A percentile compares a stretch with the other conserved stretches of the same genome.
Conservation (phyloP, 1,139 yeast genomes). For the Lipomyces yarrowii region DNA sequence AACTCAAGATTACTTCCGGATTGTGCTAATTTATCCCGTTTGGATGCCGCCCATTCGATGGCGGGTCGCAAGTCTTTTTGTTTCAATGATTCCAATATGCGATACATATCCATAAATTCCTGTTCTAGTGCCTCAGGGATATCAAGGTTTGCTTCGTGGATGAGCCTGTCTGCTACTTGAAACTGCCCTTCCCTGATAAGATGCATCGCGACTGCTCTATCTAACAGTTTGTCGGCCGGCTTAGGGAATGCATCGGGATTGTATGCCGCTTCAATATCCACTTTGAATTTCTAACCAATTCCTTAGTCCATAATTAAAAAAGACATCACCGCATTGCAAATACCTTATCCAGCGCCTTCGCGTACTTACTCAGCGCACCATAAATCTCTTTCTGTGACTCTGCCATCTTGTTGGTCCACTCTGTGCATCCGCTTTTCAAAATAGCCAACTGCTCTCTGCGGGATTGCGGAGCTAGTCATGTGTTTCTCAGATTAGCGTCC, state of each 20-base stretch:
- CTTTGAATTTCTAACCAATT: conserved; percentile 39
- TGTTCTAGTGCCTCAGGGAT: conserved; percentile 41
- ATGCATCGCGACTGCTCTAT: conserved; percentile 50
- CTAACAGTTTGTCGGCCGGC: conserved; percentile 36
- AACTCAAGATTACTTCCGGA: conserved; percentile 56
- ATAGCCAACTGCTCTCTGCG: conserved; percentile 29
- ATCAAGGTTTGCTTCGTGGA: conserved; percentile 42
- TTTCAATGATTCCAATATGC: conserved; percentile 41
- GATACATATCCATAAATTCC: conserved; percentile 45
- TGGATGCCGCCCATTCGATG: conserved; percentile 48
- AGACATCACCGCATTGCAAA: neutral
- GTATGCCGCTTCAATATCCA: conserved; percentile 38
- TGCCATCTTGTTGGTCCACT: conserved; percentile 31
- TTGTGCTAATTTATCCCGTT: conserved; percentile 39
- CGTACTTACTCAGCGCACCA: conserved; percentile 40
- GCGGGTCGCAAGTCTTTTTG: conserved; percentile 45
- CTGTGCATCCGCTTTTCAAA: conserved; percentile 24
- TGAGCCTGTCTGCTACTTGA: conserved; percentile 43
- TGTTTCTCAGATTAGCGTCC: neutral
- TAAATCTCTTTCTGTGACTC: conserved; percentile 41
- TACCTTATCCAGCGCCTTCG: conserved; percentile 38
- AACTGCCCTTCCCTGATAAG: conserved; percentile 50
- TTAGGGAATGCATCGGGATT: conserved; percentile 36
- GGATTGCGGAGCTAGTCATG: conserved; percentile 33
- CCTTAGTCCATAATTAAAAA: conserved; percentile 22